Evolutionary conservation across 345 rosid species (phyloP).

Genomic region (Trapa incisa): DNA sequence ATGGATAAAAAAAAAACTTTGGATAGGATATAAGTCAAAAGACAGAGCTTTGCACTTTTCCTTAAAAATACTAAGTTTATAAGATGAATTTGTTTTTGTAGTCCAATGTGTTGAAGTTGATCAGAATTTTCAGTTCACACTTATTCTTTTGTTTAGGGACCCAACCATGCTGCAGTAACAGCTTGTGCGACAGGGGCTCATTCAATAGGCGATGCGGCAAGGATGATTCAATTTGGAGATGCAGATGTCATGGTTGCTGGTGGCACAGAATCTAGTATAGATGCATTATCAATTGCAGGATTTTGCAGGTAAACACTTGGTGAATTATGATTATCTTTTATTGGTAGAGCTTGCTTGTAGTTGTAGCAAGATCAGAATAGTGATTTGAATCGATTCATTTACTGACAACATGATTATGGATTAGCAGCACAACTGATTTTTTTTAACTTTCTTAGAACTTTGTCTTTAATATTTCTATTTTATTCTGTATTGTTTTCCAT

Average conservation of each 20-base stretch:
- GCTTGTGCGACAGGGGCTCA: slow-evolving; percentile 99
- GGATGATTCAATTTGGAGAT: slow-evolving; percentile 98
- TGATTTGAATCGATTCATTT: background rate
- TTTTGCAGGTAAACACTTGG: slow-evolving; percentile 52
- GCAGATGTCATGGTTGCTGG: slow-evolving; percentile 93
- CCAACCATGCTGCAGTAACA: slow-evolving; percentile 98
- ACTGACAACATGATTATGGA: background rate
- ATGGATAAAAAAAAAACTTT: background rate
- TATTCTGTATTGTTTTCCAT: background rate
- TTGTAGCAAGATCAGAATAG: background rate
- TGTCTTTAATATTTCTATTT: background rate
- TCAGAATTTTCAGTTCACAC: background rate
- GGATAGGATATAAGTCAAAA: background rate
- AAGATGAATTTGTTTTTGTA: background rate
- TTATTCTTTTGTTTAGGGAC: slow-evolving; percentile 46
- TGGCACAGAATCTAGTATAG: slow-evolving; percentile 93
- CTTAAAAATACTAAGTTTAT: background rate
- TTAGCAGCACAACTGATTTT: background rate
- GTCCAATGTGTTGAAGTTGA: background rate
- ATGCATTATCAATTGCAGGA: slow-evolving; percentile 91
- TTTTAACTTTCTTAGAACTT: background rate
- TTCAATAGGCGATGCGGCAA: slow-evolving; percentile 89
- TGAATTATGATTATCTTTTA: background rate
- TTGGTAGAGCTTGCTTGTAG: background rate
- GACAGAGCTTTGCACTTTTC: background rate